phyloP scores from a whole-genome alignment of 2,329 filamentous ascomycete species.

The Dactylellina parvicollis region DNA sequence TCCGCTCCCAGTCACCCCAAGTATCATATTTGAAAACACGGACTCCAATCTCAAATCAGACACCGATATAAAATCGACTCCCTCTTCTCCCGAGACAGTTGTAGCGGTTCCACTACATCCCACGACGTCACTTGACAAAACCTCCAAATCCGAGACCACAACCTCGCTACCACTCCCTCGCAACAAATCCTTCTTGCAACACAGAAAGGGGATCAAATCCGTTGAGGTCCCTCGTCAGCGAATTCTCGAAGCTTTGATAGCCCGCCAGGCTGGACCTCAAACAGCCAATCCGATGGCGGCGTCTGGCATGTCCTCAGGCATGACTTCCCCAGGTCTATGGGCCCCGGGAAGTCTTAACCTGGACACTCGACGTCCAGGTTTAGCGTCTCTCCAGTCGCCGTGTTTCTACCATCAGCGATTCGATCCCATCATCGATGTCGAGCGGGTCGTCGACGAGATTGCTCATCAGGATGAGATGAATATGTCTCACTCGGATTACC shows the following conservation, averaged over 20 bases:
- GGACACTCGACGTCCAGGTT: constrained; percentile 58
- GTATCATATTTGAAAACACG: constrained; percentile 32
- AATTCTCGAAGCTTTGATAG: constrained; percentile 50
- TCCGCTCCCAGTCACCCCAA: constrained; percentile 46
- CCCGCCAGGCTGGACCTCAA: constrained; percentile 48
- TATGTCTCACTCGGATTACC: constrained; percentile 90
- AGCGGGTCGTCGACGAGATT: constrained; percentile 94
- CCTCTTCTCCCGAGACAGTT: constrained; percentile 44
- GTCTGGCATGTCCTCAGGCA: constrained; percentile 6
- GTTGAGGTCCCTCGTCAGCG: constrained; percentile 50
- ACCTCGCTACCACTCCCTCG: constrained; percentile 32
- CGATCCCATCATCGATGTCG: constrained; percentile 93
- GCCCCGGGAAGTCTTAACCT: constrained; percentile 46
- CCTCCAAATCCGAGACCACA: constrained; percentile 4
- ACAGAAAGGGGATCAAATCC: constrained; percentile 50
- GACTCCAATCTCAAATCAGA: constrained; percentile 14
- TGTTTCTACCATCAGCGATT: constrained; percentile 99
- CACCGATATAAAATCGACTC: constrained; percentile 37
- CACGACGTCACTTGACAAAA: constrained; percentile 19
- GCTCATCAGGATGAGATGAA: constrained; percentile 78
- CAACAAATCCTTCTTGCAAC: constrained; percentile 46
- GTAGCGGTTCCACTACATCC: constrained; percentile 31
- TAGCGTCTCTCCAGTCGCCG: constrained; percentile 77
- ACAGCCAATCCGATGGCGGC: constrained; percentile 51
- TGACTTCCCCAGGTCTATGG: constrained; percentile 32